Evolutionary conservation across 129 eudicot genomes (phyloP).

Genomic region (Centaurea solstitialis): DNA sequence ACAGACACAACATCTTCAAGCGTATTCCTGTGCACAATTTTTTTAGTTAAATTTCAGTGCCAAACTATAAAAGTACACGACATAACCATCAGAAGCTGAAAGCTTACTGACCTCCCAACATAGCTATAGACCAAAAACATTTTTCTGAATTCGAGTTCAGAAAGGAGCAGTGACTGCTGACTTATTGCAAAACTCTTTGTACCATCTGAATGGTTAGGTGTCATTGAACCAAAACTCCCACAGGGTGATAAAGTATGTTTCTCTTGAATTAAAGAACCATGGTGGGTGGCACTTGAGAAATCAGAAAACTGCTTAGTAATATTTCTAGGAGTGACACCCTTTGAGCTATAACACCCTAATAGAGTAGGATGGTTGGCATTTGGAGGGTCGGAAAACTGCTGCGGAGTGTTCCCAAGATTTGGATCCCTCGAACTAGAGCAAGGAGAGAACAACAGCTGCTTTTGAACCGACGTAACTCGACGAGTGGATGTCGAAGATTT

Average conservation of each 20-base stretch:
- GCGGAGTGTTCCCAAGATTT: neutral
- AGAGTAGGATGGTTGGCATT: conserved; percentile 4
- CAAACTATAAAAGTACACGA: neutral
- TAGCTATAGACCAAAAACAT: conserved; percentile 59
- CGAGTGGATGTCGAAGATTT: conserved; percentile 13
- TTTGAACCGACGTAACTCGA: conserved; percentile 5
- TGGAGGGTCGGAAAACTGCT: neutral
- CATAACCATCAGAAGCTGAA: neutral
- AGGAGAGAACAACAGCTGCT: conserved; percentile 23
- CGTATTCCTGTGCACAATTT: conserved; percentile 44
- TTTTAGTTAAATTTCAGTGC: neutral
- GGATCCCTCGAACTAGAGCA: neutral
- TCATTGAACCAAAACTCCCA: conserved; percentile 4
- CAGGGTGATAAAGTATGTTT: conserved; percentile 12
- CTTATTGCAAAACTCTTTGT: conserved; percentile 18
- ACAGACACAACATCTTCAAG: conserved; percentile 46
- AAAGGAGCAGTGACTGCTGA: conserved; percentile 40
- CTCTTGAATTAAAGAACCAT: conserved; percentile 2
- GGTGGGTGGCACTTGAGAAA: neutral
- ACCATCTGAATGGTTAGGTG: neutral
- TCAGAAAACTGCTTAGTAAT: neutral
- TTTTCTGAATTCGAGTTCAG: conserved; percentile 62
- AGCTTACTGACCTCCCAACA: conserved; percentile 56
- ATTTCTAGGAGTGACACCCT: conserved; percentile 7
- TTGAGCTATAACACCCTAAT: conserved; percentile 7